phyloP scores from a whole-genome alignment of 2,329 filamentous ascomycete genomes.

The Curvularia sp. region DNA sequence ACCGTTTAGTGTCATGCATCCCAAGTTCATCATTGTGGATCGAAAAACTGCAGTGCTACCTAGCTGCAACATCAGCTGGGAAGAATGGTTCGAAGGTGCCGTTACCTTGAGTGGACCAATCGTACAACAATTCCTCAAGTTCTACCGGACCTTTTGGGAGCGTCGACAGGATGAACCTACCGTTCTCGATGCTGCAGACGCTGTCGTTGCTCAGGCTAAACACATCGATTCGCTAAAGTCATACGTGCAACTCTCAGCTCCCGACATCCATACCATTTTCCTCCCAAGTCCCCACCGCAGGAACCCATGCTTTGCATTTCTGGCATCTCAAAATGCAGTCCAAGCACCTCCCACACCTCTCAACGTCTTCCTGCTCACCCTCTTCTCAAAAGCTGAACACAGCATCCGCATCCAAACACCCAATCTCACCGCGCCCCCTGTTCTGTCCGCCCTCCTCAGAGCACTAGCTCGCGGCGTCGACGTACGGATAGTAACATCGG shows the following conservation, averaged over 20 bases:
- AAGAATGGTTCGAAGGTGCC: constrained; percentile 84
- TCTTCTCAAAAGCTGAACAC: constrained; percentile 64
- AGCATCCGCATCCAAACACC: constrained; percentile 76
- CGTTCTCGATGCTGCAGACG: neutral
- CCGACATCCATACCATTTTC: constrained; percentile 63
- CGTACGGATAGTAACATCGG: constrained; percentile 71
- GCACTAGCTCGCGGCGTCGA: constrained; percentile 71
- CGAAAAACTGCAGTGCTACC: constrained; percentile 71
- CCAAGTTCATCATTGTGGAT: constrained; percentile 81
- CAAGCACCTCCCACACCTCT: constrained; percentile 72
- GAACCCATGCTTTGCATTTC: constrained; percentile 68
- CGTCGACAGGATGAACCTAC: constrained; percentile 28
- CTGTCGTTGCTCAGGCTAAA: neutral
- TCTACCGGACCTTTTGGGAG: constrained; percentile 75
- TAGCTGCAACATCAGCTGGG: constrained; percentile 86
- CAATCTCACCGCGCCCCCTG: constrained; percentile 73
- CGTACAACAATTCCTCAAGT: constrained; percentile 67
- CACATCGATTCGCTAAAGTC: constrained; percentile 13
- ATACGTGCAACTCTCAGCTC: constrained; percentile 5
- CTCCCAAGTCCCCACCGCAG: constrained; percentile 77
- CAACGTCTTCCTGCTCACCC: constrained; percentile 68
- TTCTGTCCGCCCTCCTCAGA: constrained; percentile 66
- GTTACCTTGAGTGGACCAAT: constrained; percentile 69
- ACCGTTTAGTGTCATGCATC: constrained; percentile 86
- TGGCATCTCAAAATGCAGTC: constrained; percentile 44